phyloP scores from a whole-genome alignment of 805 yeast genomes.

The Candida sonorensis region DNA sequence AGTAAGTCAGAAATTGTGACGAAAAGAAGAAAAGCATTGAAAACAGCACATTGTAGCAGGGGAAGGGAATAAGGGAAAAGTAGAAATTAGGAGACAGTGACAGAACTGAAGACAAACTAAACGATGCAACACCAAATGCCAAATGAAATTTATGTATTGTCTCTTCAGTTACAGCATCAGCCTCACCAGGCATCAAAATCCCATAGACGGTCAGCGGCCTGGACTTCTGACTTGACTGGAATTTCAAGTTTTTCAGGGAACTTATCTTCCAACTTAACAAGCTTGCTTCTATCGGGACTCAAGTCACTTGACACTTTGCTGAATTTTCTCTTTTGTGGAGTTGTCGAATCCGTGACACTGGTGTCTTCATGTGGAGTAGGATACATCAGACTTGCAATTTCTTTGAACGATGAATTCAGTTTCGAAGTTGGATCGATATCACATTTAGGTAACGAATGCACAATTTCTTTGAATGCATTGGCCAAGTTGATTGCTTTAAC shows the following conservation, averaged over 20 bases:
- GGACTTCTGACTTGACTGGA: no score
- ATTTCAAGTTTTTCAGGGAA: not conserved
- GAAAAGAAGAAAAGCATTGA: no score
- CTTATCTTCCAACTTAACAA: not conserved
- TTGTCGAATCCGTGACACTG: no score
- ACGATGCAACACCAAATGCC: not conserved
- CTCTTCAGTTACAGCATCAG: not conserved
- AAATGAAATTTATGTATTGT: not conserved
- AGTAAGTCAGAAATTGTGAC: no score
- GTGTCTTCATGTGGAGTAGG: constrained; percentile 34
- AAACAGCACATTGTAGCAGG: no score
- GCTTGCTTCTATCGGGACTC: not conserved
- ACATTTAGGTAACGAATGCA: no score
- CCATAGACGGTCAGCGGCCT: not conserved
- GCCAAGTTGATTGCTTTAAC: constrained; percentile 38
- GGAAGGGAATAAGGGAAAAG: no score
- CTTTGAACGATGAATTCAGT: constrained; percentile 6
- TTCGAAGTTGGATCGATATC: no score
- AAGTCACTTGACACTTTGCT: not conserved
- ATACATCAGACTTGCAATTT: constrained; percentile 16
- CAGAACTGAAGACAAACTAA: not conserved
- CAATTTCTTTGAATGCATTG: constrained; percentile 41
- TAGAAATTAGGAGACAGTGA: no score
- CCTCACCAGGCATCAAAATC: constrained; percentile 1
- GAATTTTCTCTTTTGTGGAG: not conserved